Evolutionary conservation across 2,329 filamentous ascomycete species (phyloP).

Genomic region (Epicoccum sorghinum): DNA sequence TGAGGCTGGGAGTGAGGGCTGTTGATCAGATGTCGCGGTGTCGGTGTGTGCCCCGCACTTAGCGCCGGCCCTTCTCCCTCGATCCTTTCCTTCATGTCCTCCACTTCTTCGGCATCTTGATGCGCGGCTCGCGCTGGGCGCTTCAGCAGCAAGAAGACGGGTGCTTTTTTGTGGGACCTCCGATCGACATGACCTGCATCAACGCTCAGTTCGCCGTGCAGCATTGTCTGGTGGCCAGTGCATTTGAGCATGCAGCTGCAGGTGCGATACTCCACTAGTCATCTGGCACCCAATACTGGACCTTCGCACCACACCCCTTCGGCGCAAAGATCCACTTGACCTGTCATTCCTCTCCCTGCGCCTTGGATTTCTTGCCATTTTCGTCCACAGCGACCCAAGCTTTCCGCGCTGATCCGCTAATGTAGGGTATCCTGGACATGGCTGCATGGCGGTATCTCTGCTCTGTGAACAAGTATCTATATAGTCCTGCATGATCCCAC

Average conservation of each 20-base stretch:
- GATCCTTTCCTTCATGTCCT: conserved; percentile 14
- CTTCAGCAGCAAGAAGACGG: conserved; percentile 18
- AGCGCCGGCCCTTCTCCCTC: conserved; percentile 20
- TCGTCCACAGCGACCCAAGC: conserved; percentile 43
- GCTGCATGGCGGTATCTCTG: conserved; percentile 31
- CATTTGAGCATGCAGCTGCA: conserved; percentile 32
- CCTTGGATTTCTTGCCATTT: conserved; percentile 39
- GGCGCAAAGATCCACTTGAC: conserved; percentile 35
- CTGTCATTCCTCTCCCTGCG: conserved; percentile 35
- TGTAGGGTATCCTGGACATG: conserved; percentile 37
- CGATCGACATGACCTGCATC: conserved; percentile 44
- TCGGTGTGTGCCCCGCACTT: conserved; percentile 31
- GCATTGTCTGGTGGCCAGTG: conserved; percentile 35
- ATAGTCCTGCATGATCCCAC: conserved; percentile 14
- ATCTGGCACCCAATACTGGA: conserved; percentile 22
- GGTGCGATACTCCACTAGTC: conserved; percentile 31
- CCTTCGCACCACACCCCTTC: conserved; percentile 36
- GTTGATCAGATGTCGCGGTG: conserved; percentile 19
- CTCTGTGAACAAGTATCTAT: conserved; percentile 15
- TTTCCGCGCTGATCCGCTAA: conserved; percentile 45
- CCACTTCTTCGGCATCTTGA: conserved; percentile 16
- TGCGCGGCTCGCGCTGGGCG: conserved; percentile 16
- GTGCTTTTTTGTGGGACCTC: conserved; percentile 18
- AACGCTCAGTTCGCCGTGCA: conserved; percentile 31
- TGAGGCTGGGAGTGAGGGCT: conserved; percentile 33